Evolutionary conservation across 2,329 filamentous ascomycete genomes (phyloP), one percentile per base, ranked within the genome.

Genomic region (Zymoseptoria tritici): DNA sequence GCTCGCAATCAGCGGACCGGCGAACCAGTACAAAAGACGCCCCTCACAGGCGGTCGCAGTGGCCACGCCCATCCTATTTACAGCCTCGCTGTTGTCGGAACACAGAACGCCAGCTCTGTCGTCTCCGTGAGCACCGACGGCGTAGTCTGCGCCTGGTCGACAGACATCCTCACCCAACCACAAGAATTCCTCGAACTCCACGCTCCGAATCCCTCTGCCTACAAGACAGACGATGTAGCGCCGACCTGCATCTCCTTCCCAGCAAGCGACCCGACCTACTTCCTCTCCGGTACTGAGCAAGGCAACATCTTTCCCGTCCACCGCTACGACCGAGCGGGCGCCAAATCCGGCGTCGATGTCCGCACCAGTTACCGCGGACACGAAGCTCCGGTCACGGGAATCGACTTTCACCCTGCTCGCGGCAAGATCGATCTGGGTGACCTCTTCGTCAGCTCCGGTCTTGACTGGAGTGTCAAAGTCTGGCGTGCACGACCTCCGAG

Each of bases 91-190:
- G 95, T 99, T 58, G 91, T 99, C 55, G 94, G 94, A 64, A 99
- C 95, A 0, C 94, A 97, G 72, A 99, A 99, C 73, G 94, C 94
- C 60, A 96, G 97, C 78, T 99, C 97, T 75, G 96, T 99, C 72
- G 89, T 99, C 68, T 97, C 92, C 36, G 93, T 91, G 73, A 97
- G 91, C 1, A 99, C 94, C 0, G 94, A 99, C 71, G 94, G 94
- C 57, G 91, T 96, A 9, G 91, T 97, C 50, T 99, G 94, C 74
- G 90, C 92, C 54, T 99, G 94, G 94, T 92, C 90, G 58, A 91
- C 97, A 64, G 95, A 99, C 74, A 97, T 99, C 85, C 89, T 99
- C 62, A 91, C 93, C 0, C 91, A 97, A 74, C 94, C 94, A 0
- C 93, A 97, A 75, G 94, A 99, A 78, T 87, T 91, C 58, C 84